Conservation (phyloP, 495 filamentous ascomycete genomes). For the Echria macrotheca region DNA sequence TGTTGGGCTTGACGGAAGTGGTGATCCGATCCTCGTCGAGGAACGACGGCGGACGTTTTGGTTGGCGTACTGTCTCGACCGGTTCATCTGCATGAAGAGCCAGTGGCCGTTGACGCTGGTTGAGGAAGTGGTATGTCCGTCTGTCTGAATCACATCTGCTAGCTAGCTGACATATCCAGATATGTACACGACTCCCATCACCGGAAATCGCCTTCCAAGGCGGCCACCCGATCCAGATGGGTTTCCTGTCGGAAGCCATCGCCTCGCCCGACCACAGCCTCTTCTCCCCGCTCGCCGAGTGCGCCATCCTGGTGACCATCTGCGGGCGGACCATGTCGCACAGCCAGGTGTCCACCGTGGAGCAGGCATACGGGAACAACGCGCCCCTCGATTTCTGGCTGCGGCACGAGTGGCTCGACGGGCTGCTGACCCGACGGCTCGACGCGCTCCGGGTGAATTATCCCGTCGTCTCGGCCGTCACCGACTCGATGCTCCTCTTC, state of each 20-base stretch:
- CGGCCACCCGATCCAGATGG: constrained; percentile 38
- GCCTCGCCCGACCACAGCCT: constrained; percentile 26
- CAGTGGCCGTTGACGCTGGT: constrained; percentile 44
- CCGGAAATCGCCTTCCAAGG: constrained; percentile 48
- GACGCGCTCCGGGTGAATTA: constrained; percentile 30
- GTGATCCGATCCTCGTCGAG: constrained; percentile 33
- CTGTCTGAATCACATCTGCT: not conserved
- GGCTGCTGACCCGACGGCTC: constrained; percentile 34
- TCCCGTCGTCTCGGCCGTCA: constrained; percentile 29
- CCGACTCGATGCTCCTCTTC: constrained; percentile 43
- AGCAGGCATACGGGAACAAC: constrained; percentile 14
- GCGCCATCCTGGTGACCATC: constrained; percentile 43
- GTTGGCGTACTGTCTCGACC: constrained; percentile 52
- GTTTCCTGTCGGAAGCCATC: constrained; percentile 42
- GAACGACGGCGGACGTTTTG: constrained; percentile 51
- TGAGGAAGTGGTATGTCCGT: constrained; percentile 42
- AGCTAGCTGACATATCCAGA: constrained; percentile 17
- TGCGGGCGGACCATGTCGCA: constrained; percentile 44
- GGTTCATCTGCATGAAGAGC: constrained; percentile 44
- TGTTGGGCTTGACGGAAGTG: constrained; percentile 8
- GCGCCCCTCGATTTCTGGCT: constrained; percentile 35
- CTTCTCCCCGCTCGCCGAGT: constrained; percentile 43
- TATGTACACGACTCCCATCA: constrained; percentile 42
- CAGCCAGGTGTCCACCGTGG: constrained; percentile 29
- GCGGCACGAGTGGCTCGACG: constrained; percentile 46